Conservation (phyloP, 495 filamentous ascomycete genomes). For the Neurospora cerealis region DNA sequence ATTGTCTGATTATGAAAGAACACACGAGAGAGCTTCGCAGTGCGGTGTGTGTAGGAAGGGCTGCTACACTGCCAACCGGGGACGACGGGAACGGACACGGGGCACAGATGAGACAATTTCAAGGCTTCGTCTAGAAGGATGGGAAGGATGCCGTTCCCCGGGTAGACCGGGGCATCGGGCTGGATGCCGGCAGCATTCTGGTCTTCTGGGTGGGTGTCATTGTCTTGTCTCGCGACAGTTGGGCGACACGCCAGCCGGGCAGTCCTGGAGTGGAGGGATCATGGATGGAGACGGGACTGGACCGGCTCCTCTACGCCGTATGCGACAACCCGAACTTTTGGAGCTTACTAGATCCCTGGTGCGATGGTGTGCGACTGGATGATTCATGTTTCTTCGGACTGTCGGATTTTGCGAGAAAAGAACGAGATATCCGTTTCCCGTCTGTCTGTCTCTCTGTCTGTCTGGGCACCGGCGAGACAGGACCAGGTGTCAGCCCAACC, state of each 20-base stretch:
- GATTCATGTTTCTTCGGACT: neutral
- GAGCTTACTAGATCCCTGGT: neutral
- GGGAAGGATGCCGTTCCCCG: neutral
- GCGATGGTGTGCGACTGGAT: neutral
- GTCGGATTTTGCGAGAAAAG: neutral
- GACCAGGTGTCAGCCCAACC: neutral
- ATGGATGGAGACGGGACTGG: neutral
- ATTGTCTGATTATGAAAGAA: neutral
- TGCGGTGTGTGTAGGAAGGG: neutral
- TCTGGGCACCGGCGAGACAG: neutral
- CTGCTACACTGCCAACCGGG: neutral
- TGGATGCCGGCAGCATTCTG: neutral
- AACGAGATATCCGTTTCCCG: neutral
- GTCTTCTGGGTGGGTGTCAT: neutral
- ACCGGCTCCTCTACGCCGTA: neutral
- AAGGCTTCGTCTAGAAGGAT: neutral
- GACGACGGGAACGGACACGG: neutral
- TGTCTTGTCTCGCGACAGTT: neutral
- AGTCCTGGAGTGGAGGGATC: neutral
- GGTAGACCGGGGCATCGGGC: neutral
- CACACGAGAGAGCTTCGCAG: neutral
- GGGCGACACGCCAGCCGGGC: neutral
- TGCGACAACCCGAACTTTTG: neutral
- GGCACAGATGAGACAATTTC: neutral
- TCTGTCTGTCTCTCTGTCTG: neutral